Conservation (phyloP, 768 basidiomycete species). For the Podaxis sp. region DNA sequence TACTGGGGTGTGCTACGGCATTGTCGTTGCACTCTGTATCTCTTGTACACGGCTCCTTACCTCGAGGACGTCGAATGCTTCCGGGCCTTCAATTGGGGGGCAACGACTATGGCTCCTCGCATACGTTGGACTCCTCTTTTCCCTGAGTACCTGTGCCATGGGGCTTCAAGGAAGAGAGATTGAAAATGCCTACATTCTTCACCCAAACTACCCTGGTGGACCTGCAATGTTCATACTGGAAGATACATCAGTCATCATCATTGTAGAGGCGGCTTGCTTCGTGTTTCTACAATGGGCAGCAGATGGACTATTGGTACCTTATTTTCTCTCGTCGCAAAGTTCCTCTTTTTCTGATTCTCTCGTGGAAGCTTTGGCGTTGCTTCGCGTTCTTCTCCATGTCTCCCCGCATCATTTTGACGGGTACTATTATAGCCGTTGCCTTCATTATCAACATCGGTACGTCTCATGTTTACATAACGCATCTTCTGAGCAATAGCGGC, state of each 20-base stretch:
- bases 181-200: neutral
- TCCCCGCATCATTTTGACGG: neutral
- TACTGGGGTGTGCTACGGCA: neutral
- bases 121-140: neutral
- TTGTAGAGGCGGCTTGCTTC: neutral
- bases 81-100: neutral
- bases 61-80: neutral
- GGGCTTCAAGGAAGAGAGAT: neutral
- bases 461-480: neutral
- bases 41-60: neutral
- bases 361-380: slow-evolving; percentile 1
- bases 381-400: neutral
- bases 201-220: neutral
- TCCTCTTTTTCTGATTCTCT: neutral
- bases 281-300: slow-evolving; percentile 4
- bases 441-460: neutral
- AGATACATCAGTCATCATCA: neutral
- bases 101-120: neutral
- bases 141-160: neutral
- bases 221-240: neutral
- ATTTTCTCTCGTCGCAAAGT: neutral
- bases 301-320: slow-evolving; percentile 4
- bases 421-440: neutral
- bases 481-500: too few relatives aligned
- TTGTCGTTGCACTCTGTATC: neutral